phyloP scores from a whole-genome alignment of 352 stramenopile genomes.

The Phytopythium kandeliae region DNA sequence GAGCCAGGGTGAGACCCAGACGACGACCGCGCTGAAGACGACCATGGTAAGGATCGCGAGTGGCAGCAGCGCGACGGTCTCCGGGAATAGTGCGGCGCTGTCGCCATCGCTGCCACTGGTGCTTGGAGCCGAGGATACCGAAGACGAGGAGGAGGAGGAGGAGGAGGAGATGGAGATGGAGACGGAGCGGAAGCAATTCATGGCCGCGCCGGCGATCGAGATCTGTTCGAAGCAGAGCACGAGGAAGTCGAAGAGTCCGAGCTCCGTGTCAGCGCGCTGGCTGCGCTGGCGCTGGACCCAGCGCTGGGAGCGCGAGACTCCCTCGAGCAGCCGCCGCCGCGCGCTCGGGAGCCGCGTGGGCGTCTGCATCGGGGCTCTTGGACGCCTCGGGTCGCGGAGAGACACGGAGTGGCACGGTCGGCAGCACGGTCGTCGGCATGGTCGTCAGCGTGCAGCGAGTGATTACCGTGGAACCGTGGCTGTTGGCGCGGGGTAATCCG shows the following conservation, averaged over 20 bases:
- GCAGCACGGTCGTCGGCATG: no score
- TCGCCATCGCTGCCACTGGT: slow-evolving; percentile 7
- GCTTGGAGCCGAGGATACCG: background rate
- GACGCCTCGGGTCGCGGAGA: background rate
- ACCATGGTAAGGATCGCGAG: slow-evolving; percentile 21
- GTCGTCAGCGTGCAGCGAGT: no score
- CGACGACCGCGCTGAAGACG: slow-evolving; percentile 14
- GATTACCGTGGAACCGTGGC: no score
- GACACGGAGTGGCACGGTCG: background rate
- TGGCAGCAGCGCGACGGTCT: slow-evolving; percentile 15
- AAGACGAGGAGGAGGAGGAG: background rate
- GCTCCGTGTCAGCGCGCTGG: slow-evolving; percentile 15
- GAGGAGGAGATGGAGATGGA: background rate
- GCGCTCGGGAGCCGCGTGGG: background rate
- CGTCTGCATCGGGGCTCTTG: background rate
- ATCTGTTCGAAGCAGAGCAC: slow-evolving; percentile 30
- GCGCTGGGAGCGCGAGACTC: slow-evolving; percentile 8
- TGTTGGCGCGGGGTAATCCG: no score
- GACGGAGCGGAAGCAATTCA: slow-evolving; percentile 26
- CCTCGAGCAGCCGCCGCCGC: slow-evolving; percentile 1
- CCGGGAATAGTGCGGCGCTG: slow-evolving; percentile 12
- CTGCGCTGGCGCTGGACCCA: slow-evolving; percentile 18
- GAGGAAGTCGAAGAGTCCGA: slow-evolving; percentile 25
- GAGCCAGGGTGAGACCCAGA: slow-evolving; percentile 22
- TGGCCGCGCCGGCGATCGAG: slow-evolving; percentile 20